A percentile compares a stretch with the other conserved stretches of the same genome.
Conservation (phyloP, 2,329 filamentous ascomycete species). For the Xenosphaeropsis pyriputrescens region DNA sequence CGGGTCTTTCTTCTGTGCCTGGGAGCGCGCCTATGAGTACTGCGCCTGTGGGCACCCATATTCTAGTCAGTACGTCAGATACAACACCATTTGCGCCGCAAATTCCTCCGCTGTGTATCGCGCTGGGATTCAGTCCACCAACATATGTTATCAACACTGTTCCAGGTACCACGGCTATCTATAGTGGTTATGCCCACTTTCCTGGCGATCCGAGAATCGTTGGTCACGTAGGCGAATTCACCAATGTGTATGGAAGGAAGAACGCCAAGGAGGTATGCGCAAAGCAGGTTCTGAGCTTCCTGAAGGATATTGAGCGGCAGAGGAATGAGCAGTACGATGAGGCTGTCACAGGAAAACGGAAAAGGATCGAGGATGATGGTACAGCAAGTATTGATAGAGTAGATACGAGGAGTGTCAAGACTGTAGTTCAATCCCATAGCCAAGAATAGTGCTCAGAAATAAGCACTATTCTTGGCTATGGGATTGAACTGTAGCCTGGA, state of each 20-base stretch:
- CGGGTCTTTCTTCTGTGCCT: conserved; percentile 12
- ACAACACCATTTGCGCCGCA: background rate
- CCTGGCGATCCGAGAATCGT: conserved; percentile 1
- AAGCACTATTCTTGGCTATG: no score
- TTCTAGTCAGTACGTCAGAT: background rate
- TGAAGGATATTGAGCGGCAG: conserved; percentile 16
- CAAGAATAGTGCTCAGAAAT: no score
- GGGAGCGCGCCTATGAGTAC: conserved; percentile 1
- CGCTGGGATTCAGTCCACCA: conserved; percentile 2
- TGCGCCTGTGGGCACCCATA: conserved; percentile 1
- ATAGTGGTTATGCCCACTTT: conserved; percentile 4
- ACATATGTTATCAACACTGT: conserved; percentile 2
- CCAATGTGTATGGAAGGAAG: conserved; percentile 27
- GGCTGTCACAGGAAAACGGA: background rate
- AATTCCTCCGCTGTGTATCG: conserved; percentile 1
- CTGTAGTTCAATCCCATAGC: no score
- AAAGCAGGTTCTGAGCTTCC: conserved; percentile 18
- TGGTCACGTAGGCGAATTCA: conserved; percentile 13
- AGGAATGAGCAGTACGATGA: conserved; percentile 4
- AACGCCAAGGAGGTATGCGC: conserved; percentile 29
- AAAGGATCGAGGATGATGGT: no score
- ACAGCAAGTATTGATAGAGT: no score
- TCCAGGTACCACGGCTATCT: background rate
- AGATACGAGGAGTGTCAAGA: background rate
- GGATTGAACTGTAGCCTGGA: no score